Conservation (phyloP, 1,284 basidiomycete genomes). For the Papiliotrema nemorosa region DNA sequence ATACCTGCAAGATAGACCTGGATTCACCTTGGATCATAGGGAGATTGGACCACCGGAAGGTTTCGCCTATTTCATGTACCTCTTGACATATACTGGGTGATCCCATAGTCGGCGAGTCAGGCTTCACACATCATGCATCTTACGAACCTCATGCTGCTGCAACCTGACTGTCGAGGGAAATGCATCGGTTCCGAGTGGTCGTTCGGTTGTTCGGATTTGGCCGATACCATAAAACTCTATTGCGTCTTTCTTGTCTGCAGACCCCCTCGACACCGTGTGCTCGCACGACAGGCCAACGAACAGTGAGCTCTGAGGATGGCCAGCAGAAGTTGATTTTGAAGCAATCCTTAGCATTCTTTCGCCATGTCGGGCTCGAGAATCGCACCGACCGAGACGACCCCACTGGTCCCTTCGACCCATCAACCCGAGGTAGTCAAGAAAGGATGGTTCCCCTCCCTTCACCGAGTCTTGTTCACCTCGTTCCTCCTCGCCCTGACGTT, state of each 20-base stretch:
- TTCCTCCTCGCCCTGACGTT: slow-evolving; percentile 38
- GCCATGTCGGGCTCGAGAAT: background rate
- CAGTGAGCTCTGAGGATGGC: too few species aligned
- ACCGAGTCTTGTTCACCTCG: slow-evolving; percentile 34
- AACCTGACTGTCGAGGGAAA: too few species aligned
- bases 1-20: slow-evolving; percentile 30
- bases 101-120: background rate
- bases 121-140: too few species aligned
- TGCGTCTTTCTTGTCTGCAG: too few species aligned
- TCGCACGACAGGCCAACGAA: too few species aligned
- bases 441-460: slow-evolving; percentile 25
- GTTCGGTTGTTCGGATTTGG: too few species aligned
- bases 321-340: too few species aligned
- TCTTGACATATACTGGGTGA: slow-evolving; percentile 27
- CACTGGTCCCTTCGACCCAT: background rate
- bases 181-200: too few species aligned
- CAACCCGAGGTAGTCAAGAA: background rate
- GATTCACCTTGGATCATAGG: slow-evolving; percentile 31
- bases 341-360: too few species aligned
- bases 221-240: too few species aligned
- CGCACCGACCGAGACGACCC: slow-evolving; percentile 4
- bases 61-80: slow-evolving; percentile 83
- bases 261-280: too few species aligned
- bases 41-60: slow-evolving; percentile 57
- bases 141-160: too few species aligned